Percentiles rank a stretch among this genome's conserved stretches.
These are phyloP conservation scores for Zopfochytrium polystomum DNA, from an alignment of 371 early-diverging fungal genomes.

Conservation along the genomic window DNA sequence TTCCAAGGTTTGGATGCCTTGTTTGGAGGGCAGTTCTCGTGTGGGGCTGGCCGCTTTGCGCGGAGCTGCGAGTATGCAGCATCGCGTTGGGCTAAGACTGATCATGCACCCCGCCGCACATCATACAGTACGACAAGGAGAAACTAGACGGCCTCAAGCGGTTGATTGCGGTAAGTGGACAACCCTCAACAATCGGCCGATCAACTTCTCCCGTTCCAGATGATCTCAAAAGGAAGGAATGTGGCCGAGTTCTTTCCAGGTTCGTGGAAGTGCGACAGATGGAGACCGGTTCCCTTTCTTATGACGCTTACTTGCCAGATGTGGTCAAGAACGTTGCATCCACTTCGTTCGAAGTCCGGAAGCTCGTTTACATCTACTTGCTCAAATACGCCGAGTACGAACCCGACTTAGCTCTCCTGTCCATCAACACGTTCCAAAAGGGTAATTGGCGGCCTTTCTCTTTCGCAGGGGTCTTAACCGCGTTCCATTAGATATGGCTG, in stretches of 20 bases:
- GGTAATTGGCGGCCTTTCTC: constrained; percentile 15
- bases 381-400: constrained; percentile 91
- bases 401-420: constrained; percentile 88
- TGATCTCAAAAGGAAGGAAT: constrained; percentile 89
- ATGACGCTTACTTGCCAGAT: constrained; percentile 34
- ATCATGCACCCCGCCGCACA: neutral
- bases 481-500: constrained; percentile 68
- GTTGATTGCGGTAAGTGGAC: constrained; percentile 72
- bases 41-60: no score
- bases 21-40: no score
- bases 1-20: constrained; percentile 51
- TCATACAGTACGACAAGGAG: constrained; percentile 71
- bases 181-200: neutral
- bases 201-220: constrained; percentile 39
- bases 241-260: constrained; percentile 87
- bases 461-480: constrained; percentile 3
- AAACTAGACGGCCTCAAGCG: constrained; percentile 87
- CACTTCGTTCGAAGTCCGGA: constrained; percentile 82
- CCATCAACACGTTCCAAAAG: constrained; percentile 95
- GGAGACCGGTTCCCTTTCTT: neutral
- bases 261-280: constrained; percentile 11
- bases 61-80: neutral
- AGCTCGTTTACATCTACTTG: constrained; percentile 92
- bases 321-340: constrained; percentile 96
- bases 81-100: neutral